These are phyloP conservation scores for Malus sieversii DNA, from an alignment of 306 rosid species.

Conservation along the genomic window DNA sequence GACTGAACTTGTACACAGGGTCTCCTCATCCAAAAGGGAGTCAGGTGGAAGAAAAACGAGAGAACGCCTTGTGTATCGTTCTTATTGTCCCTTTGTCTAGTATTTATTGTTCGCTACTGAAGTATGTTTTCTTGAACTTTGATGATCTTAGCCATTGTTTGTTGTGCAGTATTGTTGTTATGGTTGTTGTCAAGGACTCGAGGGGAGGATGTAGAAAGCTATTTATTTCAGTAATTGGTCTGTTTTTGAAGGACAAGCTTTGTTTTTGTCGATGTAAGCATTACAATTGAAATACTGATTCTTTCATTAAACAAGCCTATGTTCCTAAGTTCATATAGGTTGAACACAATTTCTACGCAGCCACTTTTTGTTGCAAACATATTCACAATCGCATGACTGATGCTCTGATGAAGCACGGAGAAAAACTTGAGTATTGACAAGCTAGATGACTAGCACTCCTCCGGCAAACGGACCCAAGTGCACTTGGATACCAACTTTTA, in stretches of 20 bases:
- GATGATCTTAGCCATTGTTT: conserved; percentile 3
- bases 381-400: neutral
- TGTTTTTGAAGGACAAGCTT: neutral
- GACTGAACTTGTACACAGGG: conserved; percentile 8
- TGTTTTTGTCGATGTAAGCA: neutral
- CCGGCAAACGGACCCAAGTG: neutral
- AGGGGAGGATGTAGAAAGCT: conserved; percentile 10
- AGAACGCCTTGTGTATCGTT: neutral
- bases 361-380: neutral
- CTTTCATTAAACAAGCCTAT: neutral
- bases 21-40: neutral
- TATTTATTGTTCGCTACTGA: neutral
- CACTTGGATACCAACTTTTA: no score
- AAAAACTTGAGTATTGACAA: neutral
- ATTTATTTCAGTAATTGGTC: neutral
- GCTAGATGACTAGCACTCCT: no score
- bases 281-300: conserved; percentile 7
- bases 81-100: neutral
- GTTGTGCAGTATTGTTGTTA: conserved; percentile 28
- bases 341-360: neutral
- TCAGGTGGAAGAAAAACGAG: neutral
- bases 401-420: neutral
- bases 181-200: neutral
- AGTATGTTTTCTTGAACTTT: conserved; percentile 4
- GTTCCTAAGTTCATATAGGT: neutral